Percentiles rank a stretch among this genome's conserved stretches.
Conservation (phyloP, 148 eudicot species). For the Camellia sinensis region DNA sequence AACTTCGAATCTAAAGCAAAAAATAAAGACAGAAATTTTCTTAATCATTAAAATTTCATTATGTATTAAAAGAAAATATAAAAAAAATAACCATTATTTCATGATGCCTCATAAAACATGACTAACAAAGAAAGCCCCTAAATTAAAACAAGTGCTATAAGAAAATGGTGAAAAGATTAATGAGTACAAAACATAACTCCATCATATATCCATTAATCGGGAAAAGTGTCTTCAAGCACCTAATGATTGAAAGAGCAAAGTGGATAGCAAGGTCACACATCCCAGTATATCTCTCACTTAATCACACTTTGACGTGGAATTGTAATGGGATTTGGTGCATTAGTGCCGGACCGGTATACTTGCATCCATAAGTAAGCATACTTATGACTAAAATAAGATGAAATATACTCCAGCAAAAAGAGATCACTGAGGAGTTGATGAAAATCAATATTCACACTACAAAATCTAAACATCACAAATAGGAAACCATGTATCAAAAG, state of each 20-base stretch:
- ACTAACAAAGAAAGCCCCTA: background rate
- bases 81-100: background rate
- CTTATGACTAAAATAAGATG: background rate
- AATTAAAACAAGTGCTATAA: background rate
- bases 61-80: background rate
- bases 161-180: background rate
- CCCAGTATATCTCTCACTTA: background rate
- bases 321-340: background rate
- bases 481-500: background rate
- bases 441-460: background rate
- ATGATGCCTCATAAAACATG: background rate
- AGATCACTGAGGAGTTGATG: background rate
- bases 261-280: background rate
- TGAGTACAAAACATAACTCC: background rate
- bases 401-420: background rate
- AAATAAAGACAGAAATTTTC: background rate
- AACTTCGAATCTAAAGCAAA: slow-evolving; percentile 74
- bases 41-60: background rate
- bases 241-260: background rate
- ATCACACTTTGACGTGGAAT: background rate
- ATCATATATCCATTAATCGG: background rate
- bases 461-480: background rate
- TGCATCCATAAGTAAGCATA: background rate
- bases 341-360: background rate
- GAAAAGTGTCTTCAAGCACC: background rate